Evolutionary conservation across 805 yeast species (phyloP).

Genomic region (Vanderwaltozyma verrucispora): DNA sequence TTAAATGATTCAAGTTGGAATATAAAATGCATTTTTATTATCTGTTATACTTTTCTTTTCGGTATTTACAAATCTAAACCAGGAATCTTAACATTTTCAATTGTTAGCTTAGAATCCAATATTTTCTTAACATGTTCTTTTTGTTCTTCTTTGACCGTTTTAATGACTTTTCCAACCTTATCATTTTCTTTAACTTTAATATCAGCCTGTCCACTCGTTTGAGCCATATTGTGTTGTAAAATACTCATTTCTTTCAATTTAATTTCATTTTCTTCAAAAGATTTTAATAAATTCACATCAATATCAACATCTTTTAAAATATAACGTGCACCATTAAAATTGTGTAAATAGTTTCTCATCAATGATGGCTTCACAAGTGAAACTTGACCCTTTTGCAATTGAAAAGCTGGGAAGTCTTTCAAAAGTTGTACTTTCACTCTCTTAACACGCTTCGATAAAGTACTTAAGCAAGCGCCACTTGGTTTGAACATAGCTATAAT

Average conservation of each 20-base stretch:
- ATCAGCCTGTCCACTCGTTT: background rate
- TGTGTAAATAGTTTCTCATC: constrained; percentile 73
- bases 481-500: constrained; percentile 17
- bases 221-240: no score
- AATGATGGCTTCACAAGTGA: constrained; percentile 64
- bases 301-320: constrained; percentile 30
- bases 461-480: constrained; percentile 34
- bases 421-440: constrained; percentile 68
- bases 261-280: constrained; percentile 6
- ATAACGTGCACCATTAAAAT: constrained; percentile 64
- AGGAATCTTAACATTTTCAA: constrained; percentile 8
- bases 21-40: no score
- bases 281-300: constrained; percentile 9
- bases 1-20: no score
- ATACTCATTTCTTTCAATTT: constrained; percentile 1
- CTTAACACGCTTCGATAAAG: constrained; percentile 39
- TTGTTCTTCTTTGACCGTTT: background rate
- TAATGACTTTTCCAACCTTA: background rate
- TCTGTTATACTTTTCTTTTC: no score
- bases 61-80: constrained; percentile 7
- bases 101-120: constrained; percentile 2
- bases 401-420: constrained; percentile 52
- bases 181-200: background rate
- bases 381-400: constrained; percentile 56
- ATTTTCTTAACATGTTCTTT: background rate